Conservation (phyloP, 257 asterid species). For the Fraxinus cuspidata region DNA sequence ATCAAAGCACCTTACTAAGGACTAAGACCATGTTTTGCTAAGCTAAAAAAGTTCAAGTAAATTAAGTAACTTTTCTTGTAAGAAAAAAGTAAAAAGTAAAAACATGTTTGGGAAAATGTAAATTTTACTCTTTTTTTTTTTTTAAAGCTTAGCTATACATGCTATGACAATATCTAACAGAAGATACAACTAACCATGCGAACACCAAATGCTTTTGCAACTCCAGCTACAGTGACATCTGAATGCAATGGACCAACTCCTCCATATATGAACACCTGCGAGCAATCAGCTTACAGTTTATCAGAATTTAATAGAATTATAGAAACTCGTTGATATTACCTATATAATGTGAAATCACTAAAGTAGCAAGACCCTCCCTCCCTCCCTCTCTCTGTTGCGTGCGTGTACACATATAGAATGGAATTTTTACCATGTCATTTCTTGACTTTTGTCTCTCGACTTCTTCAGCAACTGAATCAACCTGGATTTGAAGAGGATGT, state of each 20-base stretch:
- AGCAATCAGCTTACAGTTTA: slow-evolving; percentile 7
- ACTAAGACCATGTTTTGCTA: neutral
- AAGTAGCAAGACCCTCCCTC: slow-evolving; percentile 8
- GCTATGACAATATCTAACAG: neutral
- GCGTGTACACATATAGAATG: neutral
- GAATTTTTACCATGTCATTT: slow-evolving; percentile 68
- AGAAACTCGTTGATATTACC: slow-evolving; percentile 9
- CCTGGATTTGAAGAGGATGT: slow-evolving; percentile 41
- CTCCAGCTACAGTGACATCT: slow-evolving; percentile 88
- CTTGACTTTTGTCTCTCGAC: slow-evolving; percentile 71
- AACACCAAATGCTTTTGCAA: slow-evolving; percentile 96
- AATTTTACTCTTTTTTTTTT: neutral
- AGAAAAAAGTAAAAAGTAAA: neutral
- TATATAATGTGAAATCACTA: neutral
- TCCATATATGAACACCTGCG: slow-evolving; percentile 82
- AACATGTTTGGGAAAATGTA: neutral
- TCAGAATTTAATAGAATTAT: neutral
- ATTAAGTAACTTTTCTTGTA: neutral
- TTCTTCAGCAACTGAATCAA: slow-evolving; percentile 93
- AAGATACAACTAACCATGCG: slow-evolving; percentile 54
- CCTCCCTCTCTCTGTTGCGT: neutral
- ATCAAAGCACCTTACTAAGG: neutral
- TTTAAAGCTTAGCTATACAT: neutral
- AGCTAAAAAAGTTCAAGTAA: neutral
- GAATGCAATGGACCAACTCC: slow-evolving; percentile 92